phyloP scores from a whole-genome alignment of 140 eudicot genomes.

The Erigeron philadelphicus region DNA sequence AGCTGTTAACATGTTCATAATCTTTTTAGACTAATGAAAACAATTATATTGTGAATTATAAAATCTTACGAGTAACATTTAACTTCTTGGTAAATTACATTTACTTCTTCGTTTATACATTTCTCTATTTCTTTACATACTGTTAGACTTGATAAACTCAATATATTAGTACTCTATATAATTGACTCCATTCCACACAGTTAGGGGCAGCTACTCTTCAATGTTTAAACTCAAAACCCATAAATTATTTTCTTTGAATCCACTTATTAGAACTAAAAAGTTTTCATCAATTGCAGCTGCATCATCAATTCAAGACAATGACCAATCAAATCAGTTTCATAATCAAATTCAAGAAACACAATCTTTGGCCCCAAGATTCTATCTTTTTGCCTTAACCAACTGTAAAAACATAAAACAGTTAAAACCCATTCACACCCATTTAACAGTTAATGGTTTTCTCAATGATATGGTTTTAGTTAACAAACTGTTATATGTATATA shows the following conservation, averaged over 20 bases:
- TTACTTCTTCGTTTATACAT: too few relatives aligned
- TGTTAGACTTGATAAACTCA: too few relatives aligned
- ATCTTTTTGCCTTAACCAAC: constrained; percentile 38
- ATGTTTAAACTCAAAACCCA: constrained; percentile 34
- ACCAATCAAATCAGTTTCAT: constrained; percentile 10
- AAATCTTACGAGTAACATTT: too few relatives aligned
- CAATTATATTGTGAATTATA: too few relatives aligned
- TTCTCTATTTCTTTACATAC: too few relatives aligned
- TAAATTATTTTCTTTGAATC: constrained; percentile 9
- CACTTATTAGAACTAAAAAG: constrained; percentile 5
- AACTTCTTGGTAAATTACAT: too few relatives aligned
- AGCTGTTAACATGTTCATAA: too few relatives aligned
- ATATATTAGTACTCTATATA: too few relatives aligned
- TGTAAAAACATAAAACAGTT: constrained; percentile 41
- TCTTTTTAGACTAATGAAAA: too few relatives aligned
- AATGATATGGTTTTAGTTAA: constrained; percentile 33
- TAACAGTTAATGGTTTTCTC: constrained; percentile 37
- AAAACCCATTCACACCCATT: constrained; percentile 36
- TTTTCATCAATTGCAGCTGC: constrained; percentile 26
- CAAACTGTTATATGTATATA: constrained; percentile 42
- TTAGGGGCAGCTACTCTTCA: neutral
- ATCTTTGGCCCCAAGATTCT: constrained; percentile 33
- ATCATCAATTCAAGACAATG: constrained; percentile 20
- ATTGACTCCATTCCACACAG: too few relatives aligned
- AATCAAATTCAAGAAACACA: constrained; percentile 28